Base-by-base conservation (phyloP, 2,329 filamentous ascomycete species). In the Epicoccum nigrum region DNA sequence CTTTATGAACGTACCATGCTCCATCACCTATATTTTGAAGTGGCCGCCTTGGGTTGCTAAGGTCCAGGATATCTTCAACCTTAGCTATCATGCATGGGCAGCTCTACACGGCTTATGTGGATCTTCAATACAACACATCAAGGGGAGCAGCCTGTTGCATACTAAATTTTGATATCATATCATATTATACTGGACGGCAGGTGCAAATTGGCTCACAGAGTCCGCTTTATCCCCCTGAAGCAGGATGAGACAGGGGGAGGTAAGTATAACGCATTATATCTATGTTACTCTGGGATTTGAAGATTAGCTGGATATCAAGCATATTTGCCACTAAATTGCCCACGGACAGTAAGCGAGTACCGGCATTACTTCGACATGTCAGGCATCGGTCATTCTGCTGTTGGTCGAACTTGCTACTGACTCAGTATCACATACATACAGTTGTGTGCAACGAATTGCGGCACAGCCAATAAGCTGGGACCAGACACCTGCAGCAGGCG, bases 401-500 rank as follows among this genome's bases (percentile, higher is more conserved):
- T 38, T n/a, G n/a, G 28, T 34, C 28, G 12, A 28, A 27, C 13
- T 16, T 21, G 42, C n/a, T 19, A 46, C 37, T n/a, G 9, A 13
- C 4, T 19, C 11, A 28, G 32, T 43, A 28, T 51, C 38, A 37
- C 12, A 21, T 47, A 37, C 12, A 21, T 47, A 27, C 33, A 31
- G 25, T n/a, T n/a, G 7, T 34, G 31, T 38, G 28, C 16, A 15
- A 34, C 39, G 13, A 17, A 17, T 12, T 23, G 13, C 20, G 38
- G 38, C 20, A 40, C 33, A 44, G 44, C 43, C 32, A 52, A 39
- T 44, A 16, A 43, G 17, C 38, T 30, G 43, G 38, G 38, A 37
- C 43, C 45, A 45, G 51, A 37, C 40, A 41, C 41, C 34, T 57
- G 51, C 53, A 59, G 50, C 44, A 34, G 28, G 45, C 40, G 47